These are phyloP conservation scores for Saturnispora kantuleensis DNA, from an alignment of 805 yeast genomes.

Conservation along the genomic window DNA sequence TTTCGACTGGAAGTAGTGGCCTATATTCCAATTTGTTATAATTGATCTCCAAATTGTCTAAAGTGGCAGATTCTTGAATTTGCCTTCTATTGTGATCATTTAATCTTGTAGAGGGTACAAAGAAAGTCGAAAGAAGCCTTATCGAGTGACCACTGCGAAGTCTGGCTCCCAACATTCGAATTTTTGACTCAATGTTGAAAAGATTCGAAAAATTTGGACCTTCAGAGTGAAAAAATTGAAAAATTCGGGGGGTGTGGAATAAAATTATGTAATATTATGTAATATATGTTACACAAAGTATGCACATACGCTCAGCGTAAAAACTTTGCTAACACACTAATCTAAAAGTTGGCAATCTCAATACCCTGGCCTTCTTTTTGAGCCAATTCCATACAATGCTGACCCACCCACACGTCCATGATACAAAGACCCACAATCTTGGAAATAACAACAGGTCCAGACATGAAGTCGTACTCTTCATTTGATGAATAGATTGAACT, in stretches of 20 bases:
- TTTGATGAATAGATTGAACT: constrained; percentile 27
- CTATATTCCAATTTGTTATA: constrained; percentile 4
- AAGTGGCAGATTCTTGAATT: constrained; percentile 6
- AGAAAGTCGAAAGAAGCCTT: constrained; percentile 6
- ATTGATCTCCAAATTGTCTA: constrained; percentile 7
- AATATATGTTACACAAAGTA: too few relatives aligned
- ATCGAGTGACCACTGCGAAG: too few relatives aligned
- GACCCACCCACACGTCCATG: constrained; percentile 52
- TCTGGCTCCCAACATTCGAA: too few relatives aligned
- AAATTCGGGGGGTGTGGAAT: too few relatives aligned
- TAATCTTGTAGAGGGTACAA: constrained; percentile 10
- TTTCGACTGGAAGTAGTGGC: background rate
- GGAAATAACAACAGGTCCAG: constrained; percentile 30
- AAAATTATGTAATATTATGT: too few relatives aligned
- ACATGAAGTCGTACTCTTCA: constrained; percentile 11
- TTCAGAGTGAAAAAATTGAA: too few relatives aligned
- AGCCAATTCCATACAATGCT: constrained; percentile 29
- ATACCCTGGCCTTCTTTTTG: constrained; percentile 22
- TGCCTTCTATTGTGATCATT: constrained; percentile 9
- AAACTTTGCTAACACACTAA: background rate
- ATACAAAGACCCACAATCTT: constrained; percentile 56
- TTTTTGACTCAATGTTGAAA: too few relatives aligned
- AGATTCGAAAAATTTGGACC: too few relatives aligned
- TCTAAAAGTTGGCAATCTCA: constrained; percentile 24
- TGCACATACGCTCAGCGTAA: too few relatives aligned